phyloP scores from a whole-genome alignment of 129 eudicot species.

The Ambrosia artemisiifolia region DNA sequence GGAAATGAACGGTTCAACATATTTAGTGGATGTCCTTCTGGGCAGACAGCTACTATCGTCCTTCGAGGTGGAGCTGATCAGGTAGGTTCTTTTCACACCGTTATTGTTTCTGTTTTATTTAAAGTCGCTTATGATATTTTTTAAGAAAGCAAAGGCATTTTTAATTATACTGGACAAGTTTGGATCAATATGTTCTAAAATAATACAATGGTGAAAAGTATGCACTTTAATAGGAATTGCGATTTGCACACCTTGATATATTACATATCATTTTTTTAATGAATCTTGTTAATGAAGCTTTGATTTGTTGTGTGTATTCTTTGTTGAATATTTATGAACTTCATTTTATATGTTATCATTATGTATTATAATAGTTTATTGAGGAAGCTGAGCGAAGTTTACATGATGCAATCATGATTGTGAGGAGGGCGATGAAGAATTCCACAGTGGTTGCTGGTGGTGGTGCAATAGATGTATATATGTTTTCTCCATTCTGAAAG shows the following conservation, averaged over 20 bases:
- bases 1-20: constrained; percentile 88
- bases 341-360: constrained; percentile 3
- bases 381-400: constrained; percentile 99
- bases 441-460: constrained; percentile 99
- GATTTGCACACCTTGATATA: neutral
- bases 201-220: neutral
- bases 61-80: constrained; percentile 96
- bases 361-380: constrained; percentile 57
- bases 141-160: neutral
- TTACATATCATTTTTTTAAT: neutral
- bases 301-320: neutral
- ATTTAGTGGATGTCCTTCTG: constrained; percentile 83
- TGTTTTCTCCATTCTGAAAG: constrained; percentile 8
- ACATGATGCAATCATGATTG: constrained; percentile 99
- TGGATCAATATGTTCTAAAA: neutral
- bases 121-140: neutral
- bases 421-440: constrained; percentile 90
- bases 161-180: neutral
- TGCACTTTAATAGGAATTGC: neutral
- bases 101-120: neutral
- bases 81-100: constrained; percentile 48
- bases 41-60: constrained; percentile 85
- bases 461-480: constrained; percentile 98
- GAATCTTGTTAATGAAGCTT: neutral
- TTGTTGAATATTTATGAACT: constrained; percentile 5